These are phyloP conservation scores for Oenanthe javanica DNA, from an alignment of 140 eudicot genomes.

Conservation along the genomic window DNA sequence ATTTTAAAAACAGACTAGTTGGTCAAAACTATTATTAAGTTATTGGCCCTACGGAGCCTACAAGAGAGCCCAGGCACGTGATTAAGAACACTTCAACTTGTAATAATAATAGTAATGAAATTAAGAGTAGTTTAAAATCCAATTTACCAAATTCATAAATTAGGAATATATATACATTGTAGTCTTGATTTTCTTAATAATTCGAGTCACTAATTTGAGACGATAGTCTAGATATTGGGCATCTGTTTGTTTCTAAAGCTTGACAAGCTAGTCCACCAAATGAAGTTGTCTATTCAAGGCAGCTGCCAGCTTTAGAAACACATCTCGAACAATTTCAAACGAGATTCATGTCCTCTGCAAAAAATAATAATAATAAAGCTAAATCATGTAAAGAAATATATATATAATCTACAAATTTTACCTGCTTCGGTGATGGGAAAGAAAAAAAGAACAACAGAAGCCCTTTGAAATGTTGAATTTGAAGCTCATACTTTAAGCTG, in stretches of 20 bases:
- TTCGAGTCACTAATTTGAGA: too few species aligned
- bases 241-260: too few species aligned
- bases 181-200: not conserved
- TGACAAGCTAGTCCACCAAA: too few species aligned
- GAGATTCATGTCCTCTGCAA: not conserved
- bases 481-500: too few species aligned
- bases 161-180: not conserved
- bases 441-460: too few species aligned
- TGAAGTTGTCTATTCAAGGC: not conserved
- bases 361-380: not conserved
- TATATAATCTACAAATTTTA: too few species aligned
- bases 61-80: not conserved
- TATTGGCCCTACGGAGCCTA: not conserved
- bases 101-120: too few species aligned
- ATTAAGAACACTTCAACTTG: not conserved
- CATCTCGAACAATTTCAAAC: not conserved
- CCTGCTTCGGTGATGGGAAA: too few species aligned
- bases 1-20: not conserved
- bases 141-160: not conserved
- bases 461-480: too few species aligned
- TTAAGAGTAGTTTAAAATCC: too few species aligned
- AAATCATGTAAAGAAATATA: not conserved
- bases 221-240: too few species aligned
- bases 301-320: not conserved
- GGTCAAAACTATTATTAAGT: not conserved